Evolutionary conservation across 345 rosid genomes (phyloP), one percentile per base, ranked within the genome.

Genomic region (Hibiscus tridactylites): DNA sequence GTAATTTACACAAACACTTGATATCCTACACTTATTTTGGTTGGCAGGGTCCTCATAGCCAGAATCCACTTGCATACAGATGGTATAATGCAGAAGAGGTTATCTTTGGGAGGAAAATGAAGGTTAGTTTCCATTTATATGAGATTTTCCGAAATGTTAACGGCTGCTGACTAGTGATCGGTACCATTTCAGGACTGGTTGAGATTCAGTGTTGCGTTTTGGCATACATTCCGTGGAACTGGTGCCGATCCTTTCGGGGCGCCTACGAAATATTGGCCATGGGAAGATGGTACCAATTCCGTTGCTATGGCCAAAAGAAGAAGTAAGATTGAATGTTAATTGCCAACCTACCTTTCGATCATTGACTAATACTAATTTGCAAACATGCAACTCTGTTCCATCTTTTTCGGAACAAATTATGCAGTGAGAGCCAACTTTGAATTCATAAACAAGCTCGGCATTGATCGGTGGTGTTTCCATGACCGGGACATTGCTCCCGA

Each of bases 401-500:
- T 71, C 39, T 17, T 39, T 63, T 31, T 72, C 54, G 35, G 28
- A 73, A 67, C 70, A 42, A 50, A 59, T 73, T 73, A 56, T 6
- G 4, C 80, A 92, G 97, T 95, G 99, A 90, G 97, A 77, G 97
- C 97, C 68, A 95, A 95, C 83, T 95, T 95, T 71, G 99, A 95
- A 88, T 90, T 95, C 77, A 71, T 92, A 70, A 81, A 88, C 79
- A 95, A 90, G 83, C 90, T 95, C 71, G 99, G 99, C 71, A 91
- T 95, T 81, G 96, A 92, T 54, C 54, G 80, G 73, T 92, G 99
- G 99, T 92, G 97, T 81, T 95, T 95, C 80, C 99, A 95, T 73
- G 99, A 95, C 74, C 88, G 97, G 72, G 97, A 95, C 79, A 89
- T 92, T 15, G 96, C 99, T 35, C 97, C 97, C n/a, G 93, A 90